Base-by-base conservation (phyloP, 2,329 filamentous ascomycete genomes). In the Calonectria pteridis region DNA sequence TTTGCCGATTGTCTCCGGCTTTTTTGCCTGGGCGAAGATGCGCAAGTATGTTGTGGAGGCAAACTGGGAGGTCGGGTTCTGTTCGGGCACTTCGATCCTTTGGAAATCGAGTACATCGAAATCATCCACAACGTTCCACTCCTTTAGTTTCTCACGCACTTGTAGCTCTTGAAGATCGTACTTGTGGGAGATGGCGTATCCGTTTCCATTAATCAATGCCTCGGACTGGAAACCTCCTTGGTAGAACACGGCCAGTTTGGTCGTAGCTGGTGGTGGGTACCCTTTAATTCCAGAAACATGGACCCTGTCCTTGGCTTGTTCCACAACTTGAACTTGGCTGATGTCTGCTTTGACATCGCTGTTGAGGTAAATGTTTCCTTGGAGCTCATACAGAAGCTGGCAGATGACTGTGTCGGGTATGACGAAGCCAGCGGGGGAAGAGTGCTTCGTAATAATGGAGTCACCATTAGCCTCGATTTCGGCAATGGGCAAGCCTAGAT, bases 191-290 rank as follows among this genome's bases (percentile, higher is more conserved):
- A 63, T 46, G 9, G 58, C 35, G 7, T 28, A 63, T 28, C 58
- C 35, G 18, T 43, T 63, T 29, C 58, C 58, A 13, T 40, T 63
- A 7, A 63, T 43, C 35, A 63, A 23, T 23, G 53, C 58, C 75
- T 90, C 84, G 2, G 83, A 83, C 77, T 89, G 85, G 71, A 84
- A 90, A 0, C 88, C 88, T 10, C 85, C 88, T 11, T 83, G 81
- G 71, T 88, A 89, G 73, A 87, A 88, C 20, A 89, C 83, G n/a
- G 87, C 88, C 9, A 88, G 82, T 75, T 90, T 90, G 1, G 88
- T 90, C 0, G 88, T 89, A 2, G 87, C 83, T 0, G 88, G 88
- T 2, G 88, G 88, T 0, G 86, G 84, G 1, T 77, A 73, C 0
- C 88, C 88, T 26, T 75, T 84, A 26, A 86, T 81, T 0, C 87